phyloP scores from a whole-genome alignment of 495 filamentous ascomycete species.

The Friedmanniomyces endolithicus region DNA sequence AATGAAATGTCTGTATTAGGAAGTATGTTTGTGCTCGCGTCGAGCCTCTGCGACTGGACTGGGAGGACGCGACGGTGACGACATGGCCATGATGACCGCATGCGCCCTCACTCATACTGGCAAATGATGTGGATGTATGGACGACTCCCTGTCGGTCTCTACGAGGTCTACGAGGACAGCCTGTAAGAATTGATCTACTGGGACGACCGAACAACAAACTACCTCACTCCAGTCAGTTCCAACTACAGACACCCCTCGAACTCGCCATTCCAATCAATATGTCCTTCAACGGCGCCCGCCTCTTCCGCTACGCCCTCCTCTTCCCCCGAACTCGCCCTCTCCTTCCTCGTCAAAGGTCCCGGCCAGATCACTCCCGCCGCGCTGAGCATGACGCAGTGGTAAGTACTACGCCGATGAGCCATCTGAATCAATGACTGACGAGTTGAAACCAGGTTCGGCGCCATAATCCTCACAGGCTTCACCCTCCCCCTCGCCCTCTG shows the following conservation, averaged over 20 bases:
- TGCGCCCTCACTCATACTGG: too few relatives aligned
- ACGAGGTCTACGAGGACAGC: too few relatives aligned
- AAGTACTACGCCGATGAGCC: not conserved
- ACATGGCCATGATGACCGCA: not conserved
- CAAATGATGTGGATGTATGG: too few relatives aligned
- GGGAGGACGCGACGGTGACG: not conserved
- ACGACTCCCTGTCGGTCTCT: not conserved
- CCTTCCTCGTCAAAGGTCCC: constrained; percentile 10
- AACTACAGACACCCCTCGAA: too few relatives aligned
- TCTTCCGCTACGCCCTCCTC: constrained; percentile 11
- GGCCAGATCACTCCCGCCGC: constrained; percentile 15
- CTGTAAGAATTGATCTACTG: too few relatives aligned
- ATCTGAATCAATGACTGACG: too few relatives aligned
- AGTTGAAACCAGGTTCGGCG: constrained; percentile 3
- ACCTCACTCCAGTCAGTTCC: too few relatives aligned
- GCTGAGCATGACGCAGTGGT: constrained; percentile 5
- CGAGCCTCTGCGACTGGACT: not conserved
- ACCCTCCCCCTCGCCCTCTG: constrained; percentile 16
- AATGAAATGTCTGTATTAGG: not conserved
- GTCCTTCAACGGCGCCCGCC: constrained; percentile 10
- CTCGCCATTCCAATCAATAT: too few relatives aligned
- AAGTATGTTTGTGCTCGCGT: not conserved
- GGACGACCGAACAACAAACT: not conserved
- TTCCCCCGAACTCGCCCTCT: constrained; percentile 6
- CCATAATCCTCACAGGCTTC: constrained; percentile 3